These are phyloP conservation scores for Nothophoma quercina DNA, from an alignment of 2,329 filamentous ascomycete genomes.

Conservation along the genomic window DNA sequence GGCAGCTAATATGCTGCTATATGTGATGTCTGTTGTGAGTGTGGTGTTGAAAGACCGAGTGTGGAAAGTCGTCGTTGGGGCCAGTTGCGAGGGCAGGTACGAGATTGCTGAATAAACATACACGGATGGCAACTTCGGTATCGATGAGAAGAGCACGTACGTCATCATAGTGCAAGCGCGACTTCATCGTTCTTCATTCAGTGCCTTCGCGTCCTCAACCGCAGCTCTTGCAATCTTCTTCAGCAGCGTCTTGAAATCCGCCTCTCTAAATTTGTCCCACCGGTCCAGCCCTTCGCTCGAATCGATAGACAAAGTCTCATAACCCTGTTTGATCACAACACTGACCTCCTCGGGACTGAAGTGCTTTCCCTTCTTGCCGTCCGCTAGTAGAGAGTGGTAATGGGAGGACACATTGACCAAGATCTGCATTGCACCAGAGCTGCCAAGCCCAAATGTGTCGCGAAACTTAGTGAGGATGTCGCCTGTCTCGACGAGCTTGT, in stretches of 20 bases:
- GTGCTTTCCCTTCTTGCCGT: constrained; percentile 67
- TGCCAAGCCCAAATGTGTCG: constrained; percentile 69
- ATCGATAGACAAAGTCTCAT: constrained; percentile 92
- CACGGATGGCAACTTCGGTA: neutral
- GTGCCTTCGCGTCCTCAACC: constrained; percentile 71
- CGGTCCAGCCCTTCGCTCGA: constrained; percentile 84
- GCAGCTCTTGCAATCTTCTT: constrained; percentile 86
- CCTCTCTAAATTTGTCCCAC: constrained; percentile 87
- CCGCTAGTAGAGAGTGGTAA: constrained; percentile 82
- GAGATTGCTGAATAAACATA: neutral
- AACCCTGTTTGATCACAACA: constrained; percentile 93
- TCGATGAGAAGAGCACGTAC: neutral
- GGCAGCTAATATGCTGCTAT: neutral
- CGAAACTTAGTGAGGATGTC: constrained; percentile 84
- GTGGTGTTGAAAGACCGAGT: neutral
- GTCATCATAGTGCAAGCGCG: neutral
- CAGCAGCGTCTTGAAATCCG: constrained; percentile 80
- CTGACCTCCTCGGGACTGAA: constrained; percentile 85
- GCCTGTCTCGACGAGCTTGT: constrained; percentile 94
- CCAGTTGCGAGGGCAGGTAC: neutral
- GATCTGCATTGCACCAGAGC: constrained; percentile 74
- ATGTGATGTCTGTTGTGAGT: neutral
- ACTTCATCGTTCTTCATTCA: constrained; percentile 48
- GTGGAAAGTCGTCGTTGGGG: neutral
- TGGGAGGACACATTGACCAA: constrained; percentile 83